Base-by-base conservation (phyloP, 306 rosid species). In the Quercus aquifolioides region DNA sequence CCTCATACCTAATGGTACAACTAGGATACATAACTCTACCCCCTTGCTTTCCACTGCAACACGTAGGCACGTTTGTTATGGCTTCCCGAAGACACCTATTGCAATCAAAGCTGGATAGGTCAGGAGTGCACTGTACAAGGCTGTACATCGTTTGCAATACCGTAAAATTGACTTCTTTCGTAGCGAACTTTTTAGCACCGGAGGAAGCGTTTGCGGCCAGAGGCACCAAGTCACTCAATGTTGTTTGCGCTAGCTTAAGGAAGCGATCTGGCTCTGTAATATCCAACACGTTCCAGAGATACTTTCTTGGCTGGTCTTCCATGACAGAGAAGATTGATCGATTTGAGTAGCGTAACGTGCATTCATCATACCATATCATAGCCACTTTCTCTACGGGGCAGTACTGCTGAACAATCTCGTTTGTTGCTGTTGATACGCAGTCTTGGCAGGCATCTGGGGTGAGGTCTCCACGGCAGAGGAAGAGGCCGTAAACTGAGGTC, bases 121-220 rank as follows among this genome's bases (percentile, higher is more conserved):
- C 85, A 21, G 74, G 73, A 21, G 89, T 84, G 57, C 88, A 88
- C 75, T 86, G 89, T 4, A 41, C 87, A 17, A 85, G 76, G 31
- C 21, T 78, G 21, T 85, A 79, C 55, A 82, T 6, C 8, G 20
- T 51, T 41, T 51, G 71, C 13, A 52, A 62, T 7, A 14, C 70
- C 0, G 64, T 35, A 11, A 71, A 14, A 3, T 2, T 10, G 8
- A 0, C 80, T 1, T 78, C 70, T 20, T 26, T 51, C 0, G 55
- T 71, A 0, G 43, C 74, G 52, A 79, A 85, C 14, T 70, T 81
- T 75, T 63, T 81, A 2, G 18, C 57, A 1, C 78, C 51, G 1
- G 55, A 10, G 1, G 21, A 19, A 5, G 64, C 74, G 0, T 43
- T 60, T 3, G 79, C 55, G 0, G 82, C 86, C 43, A 17, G 71